These are phyloP conservation scores for Cystoisospora suis DNA, from an alignment of 169 alveolate genomes.

Conservation along the genomic window DNA sequence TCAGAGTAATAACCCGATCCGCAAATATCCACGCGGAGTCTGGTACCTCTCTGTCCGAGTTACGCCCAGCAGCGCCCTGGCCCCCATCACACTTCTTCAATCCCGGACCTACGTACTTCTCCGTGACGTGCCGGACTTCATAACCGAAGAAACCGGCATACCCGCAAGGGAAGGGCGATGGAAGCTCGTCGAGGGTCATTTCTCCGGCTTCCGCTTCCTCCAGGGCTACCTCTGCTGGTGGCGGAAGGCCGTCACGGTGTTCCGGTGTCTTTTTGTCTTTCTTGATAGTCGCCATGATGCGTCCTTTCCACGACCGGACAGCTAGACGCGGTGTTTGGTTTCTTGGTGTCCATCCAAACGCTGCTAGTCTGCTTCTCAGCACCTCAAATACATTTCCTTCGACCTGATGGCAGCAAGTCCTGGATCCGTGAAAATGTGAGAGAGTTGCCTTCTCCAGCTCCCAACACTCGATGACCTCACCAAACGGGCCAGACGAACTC, in stretches of 20 bases:
- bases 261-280: not conserved
- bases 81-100: not conserved
- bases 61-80: constrained; percentile 7
- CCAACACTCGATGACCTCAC: constrained; percentile 59
- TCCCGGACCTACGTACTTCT: constrained; percentile 1
- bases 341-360: not conserved
- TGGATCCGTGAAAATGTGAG: not conserved
- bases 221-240: not conserved
- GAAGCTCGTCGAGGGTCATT: constrained; percentile 1
- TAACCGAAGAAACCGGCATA: constrained; percentile 71
- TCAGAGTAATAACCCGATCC: constrained; percentile 45
- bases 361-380: not conserved
- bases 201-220: not conserved
- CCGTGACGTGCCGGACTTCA: constrained; percentile 67
- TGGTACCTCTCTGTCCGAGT: not conserved
- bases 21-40: constrained; percentile 60
- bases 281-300: not conserved
- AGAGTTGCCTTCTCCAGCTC: not conserved
- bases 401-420: not conserved
- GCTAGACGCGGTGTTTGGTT: not conserved
- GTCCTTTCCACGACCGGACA: not conserved
- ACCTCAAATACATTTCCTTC: not conserved
- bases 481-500: constrained; percentile 57
- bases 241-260: not conserved
- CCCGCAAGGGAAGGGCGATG: constrained; percentile 66